Percentiles rank a stretch among this genome's conserved stretches.
phyloP scores from a whole-genome alignment of 768 basidiomycete genomes.

The Crassisporium funariophilum region DNA sequence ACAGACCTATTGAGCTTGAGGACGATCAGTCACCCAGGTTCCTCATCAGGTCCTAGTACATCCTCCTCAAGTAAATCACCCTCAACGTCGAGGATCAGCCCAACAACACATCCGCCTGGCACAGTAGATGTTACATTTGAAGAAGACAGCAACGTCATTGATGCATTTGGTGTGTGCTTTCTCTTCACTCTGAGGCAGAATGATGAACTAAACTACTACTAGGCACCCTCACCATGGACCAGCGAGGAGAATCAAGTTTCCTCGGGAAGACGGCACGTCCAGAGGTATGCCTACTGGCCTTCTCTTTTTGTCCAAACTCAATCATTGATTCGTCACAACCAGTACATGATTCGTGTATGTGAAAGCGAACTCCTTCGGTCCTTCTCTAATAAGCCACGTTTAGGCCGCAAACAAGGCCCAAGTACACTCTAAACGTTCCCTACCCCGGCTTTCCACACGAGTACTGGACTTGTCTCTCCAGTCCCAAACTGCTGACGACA shows the following conservation, averaged over 20 bases:
- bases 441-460: constrained; percentile 10
- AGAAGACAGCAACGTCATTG: constrained; percentile 42
- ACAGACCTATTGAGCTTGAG: constrained; percentile 29
- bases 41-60: constrained; percentile 19
- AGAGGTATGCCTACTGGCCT: constrained; percentile 48
- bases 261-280: constrained; percentile 68
- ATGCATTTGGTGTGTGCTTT: constrained; percentile 38
- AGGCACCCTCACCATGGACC: constrained; percentile 44
- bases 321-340: constrained; percentile 12
- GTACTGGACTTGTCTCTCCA: constrained; percentile 13
- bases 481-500: constrained; percentile 6
- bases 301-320: not conserved
- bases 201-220: not conserved
- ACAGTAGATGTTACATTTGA: constrained; percentile 28
- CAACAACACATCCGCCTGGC: constrained; percentile 8
- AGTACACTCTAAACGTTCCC: not conserved
- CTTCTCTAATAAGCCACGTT: not conserved
- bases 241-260: constrained; percentile 55
- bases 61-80: constrained; percentile 30
- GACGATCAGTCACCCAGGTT: constrained; percentile 12
- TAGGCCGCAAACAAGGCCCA: constrained; percentile 10
- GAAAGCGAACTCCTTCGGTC: not conserved
- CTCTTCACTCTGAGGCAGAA: not conserved
- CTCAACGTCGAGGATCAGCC: constrained; percentile 12
- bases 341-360: constrained; percentile 64